Conservation (phyloP, 2,329 filamentous ascomycete species). For the Amauroascus verrucosus region DNA sequence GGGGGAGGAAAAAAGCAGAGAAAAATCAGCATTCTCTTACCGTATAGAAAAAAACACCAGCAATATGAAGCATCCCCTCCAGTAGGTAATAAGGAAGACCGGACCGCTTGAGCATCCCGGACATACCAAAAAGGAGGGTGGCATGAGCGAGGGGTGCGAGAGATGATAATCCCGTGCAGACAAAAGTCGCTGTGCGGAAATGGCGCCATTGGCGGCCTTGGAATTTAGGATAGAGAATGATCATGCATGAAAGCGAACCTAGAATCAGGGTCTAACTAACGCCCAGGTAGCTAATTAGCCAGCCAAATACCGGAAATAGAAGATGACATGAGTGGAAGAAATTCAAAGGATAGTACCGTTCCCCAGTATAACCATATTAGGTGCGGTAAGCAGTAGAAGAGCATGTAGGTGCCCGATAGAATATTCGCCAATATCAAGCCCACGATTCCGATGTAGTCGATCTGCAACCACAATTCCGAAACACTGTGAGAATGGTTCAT, state of each 20-base stretch:
- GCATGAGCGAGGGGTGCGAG: constrained; percentile 22
- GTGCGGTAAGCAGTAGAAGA: constrained; percentile 23
- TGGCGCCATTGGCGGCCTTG: constrained; percentile 19
- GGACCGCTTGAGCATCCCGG: constrained; percentile 19
- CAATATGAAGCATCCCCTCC: constrained; percentile 19
- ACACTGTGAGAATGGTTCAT: constrained; percentile 22
- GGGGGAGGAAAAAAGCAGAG: not conserved
- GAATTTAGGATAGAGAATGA: constrained; percentile 27
- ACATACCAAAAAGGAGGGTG: constrained; percentile 18
- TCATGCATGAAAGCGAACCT: constrained; percentile 20
- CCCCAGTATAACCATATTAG: constrained; percentile 23
- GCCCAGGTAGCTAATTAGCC: not conserved
- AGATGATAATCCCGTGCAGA: constrained; percentile 18
- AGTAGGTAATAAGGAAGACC: constrained; percentile 23
- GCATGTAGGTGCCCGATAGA: constrained; percentile 26
- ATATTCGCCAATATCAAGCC: constrained; percentile 24
- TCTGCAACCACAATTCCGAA: constrained; percentile 18
- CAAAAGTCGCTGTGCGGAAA: constrained; percentile 20
- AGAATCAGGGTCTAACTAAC: constrained; percentile 14
- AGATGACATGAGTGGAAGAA: not conserved
- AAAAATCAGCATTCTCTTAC: constrained; percentile 15
- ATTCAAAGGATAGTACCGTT: constrained; percentile 21
- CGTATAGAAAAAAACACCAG: constrained; percentile 20
- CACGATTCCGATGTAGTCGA: constrained; percentile 25
- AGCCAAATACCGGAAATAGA: not conserved